These are phyloP conservation scores for Mycosphaerella sp. DNA, from an alignment of 2,329 filamentous ascomycete species.

Conservation along the genomic window DNA sequence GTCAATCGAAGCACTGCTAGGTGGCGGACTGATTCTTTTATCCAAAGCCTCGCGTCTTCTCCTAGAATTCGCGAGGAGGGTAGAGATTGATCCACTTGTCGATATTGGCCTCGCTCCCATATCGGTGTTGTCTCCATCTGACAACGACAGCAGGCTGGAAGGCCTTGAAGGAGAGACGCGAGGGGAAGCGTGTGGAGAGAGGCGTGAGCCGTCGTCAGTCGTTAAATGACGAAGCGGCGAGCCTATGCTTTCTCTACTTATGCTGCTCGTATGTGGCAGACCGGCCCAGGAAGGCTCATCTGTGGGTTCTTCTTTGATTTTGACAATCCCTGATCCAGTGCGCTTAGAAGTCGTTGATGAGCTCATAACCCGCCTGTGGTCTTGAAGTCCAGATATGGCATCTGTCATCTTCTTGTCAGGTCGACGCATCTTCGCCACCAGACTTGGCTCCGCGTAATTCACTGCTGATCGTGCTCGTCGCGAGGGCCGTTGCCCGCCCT, in stretches of 20 bases:
- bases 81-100: conserved; percentile 8
- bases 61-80: conserved; percentile 13
- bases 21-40: conserved; percentile 6
- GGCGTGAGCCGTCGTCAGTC: conserved; percentile 8
- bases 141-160: not conserved
- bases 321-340: conserved; percentile 14
- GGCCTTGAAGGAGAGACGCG: conserved; percentile 4
- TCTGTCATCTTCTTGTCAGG: conserved; percentile 44
- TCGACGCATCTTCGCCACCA: conserved; percentile 46
- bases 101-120: conserved; percentile 1
- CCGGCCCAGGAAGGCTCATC: conserved; percentile 24
- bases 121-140: conserved; percentile 3
- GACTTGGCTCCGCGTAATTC: conserved; percentile 46
- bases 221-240: conserved; percentile 9
- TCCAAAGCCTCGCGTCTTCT: conserved; percentile 13
- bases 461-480: conserved; percentile 43
- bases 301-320: conserved; percentile 28
- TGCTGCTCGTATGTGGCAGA: conserved; percentile 1
- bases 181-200: conserved; percentile 4
- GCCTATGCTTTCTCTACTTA: conserved; percentile 11
- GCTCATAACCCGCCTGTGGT: conserved; percentile 28
- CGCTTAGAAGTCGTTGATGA: conserved; percentile 11
- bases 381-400: conserved; percentile 36
- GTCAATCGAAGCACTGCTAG: not conserved
- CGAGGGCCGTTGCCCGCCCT: conserved; percentile 36